Conservation (phyloP, 2,329 filamentous ascomycete species). For the Microdochium bolleyi region DNA sequence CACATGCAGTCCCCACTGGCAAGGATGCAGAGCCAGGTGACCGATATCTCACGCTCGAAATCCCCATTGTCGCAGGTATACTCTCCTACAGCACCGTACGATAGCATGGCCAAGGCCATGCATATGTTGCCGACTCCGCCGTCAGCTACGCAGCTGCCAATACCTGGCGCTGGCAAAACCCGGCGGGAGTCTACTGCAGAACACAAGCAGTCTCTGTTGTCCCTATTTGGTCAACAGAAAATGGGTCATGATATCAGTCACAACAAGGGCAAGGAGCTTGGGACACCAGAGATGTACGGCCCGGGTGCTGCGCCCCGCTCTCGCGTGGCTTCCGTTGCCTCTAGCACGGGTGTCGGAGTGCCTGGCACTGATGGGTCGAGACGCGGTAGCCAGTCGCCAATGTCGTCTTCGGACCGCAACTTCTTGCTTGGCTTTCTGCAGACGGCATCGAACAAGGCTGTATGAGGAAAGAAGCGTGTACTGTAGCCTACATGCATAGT, state of each 20-base stretch:
- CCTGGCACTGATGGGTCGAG: constrained; percentile 2
- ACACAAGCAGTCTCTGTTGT: constrained; percentile 12
- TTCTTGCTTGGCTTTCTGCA: constrained; percentile 54
- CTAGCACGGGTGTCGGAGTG: background rate
- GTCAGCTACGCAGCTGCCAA: background rate
- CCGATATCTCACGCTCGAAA: background rate
- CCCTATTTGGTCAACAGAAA: background rate
- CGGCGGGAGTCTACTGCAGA: background rate
- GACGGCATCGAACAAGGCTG: constrained; percentile 28
- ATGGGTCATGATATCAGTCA: background rate
- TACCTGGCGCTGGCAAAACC: background rate
- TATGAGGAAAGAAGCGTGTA: background rate
- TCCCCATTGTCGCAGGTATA: background rate
- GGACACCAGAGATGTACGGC: background rate
- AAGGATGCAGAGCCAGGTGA: background rate
- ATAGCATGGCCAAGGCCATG: background rate
- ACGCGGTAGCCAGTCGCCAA: constrained; percentile 18
- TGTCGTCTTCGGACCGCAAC: constrained; percentile 46
- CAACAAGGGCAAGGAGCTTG: constrained; percentile 7
- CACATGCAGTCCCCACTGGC: background rate
- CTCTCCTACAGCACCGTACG: background rate
- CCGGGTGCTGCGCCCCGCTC: background rate
- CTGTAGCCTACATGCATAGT: too few relatives aligned
- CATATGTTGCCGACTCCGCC: background rate
- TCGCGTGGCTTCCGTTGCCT: background rate